phyloP scores from a whole-genome alignment of 176 grass and related monocot species.

The Ananas comosus region DNA sequence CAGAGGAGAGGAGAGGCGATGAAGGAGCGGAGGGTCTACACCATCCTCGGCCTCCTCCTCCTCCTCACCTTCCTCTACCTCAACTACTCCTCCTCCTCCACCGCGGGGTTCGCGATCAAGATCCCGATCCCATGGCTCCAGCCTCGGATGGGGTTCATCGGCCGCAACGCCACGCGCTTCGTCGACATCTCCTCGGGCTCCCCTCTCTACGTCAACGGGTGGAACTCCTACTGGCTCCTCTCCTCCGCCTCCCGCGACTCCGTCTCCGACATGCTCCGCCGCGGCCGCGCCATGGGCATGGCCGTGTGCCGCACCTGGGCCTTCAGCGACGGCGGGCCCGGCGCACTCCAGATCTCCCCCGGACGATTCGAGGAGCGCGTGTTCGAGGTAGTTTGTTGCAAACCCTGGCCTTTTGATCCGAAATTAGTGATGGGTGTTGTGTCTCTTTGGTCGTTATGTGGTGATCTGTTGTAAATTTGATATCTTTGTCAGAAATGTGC shows the following conservation, averaged over 20 bases:
- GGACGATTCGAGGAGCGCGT: slow-evolving; percentile 54
- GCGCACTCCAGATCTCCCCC: slow-evolving; percentile 78
- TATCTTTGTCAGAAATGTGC: neutral
- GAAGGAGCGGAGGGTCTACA: slow-evolving; percentile 44
- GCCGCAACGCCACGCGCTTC: slow-evolving; percentile 52
- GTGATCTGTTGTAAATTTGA: neutral
- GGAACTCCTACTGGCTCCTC: slow-evolving; percentile 97
- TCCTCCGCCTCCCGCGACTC: slow-evolving; percentile 25
- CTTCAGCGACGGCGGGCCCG: slow-evolving; percentile 59
- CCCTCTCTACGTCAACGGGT: slow-evolving; percentile 80
- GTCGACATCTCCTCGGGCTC: slow-evolving; percentile 36
- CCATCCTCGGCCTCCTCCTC: slow-evolving; percentile 54
- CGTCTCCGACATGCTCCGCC: slow-evolving; percentile 67
- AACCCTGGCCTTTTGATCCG: neutral
- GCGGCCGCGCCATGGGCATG: slow-evolving; percentile 57
- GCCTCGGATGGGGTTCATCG: slow-evolving; percentile 59
- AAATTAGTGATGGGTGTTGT: neutral
- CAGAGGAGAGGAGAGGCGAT: neutral
- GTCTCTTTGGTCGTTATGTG: neutral
- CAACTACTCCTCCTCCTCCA: slow-evolving; percentile 27
- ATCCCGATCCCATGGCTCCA: slow-evolving; percentile 77
- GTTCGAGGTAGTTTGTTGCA: slow-evolving; percentile 58
- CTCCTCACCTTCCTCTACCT: slow-evolving; percentile 54
- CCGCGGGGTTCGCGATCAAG: slow-evolving; percentile 24
- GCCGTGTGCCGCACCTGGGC: slow-evolving; percentile 85